Evolutionary conservation across 305 asterid species (phyloP), one percentile per base, ranked within the genome.

Genomic region (Fraxinus nigra): DNA sequence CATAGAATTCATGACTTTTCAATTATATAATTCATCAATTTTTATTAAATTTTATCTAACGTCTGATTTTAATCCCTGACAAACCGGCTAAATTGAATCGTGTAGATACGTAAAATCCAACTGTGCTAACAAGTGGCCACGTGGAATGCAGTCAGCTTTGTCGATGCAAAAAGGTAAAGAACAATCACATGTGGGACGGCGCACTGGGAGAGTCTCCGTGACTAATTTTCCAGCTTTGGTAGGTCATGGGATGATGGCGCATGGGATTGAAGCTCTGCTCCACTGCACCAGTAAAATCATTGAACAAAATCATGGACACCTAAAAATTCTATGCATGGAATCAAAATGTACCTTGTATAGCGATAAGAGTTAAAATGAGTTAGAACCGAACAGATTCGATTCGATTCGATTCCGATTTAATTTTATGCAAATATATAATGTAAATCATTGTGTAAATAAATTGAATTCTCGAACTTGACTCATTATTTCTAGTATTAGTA

Each of bases 151-250:
- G 8, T 10, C 5, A 67, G 7, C 0, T 5, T 7, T 13, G 35
- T 67, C 37, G 74, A 35, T 28, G 16, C 28, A 1, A 59, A 63
- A 63, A 63, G 72, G 72, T 0, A 0, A 22, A 7, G 35, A 86
- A 81, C 88, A 82, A 38, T 85, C 79, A 77, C 88, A 81, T 77
- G 87, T 83, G 89, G 91, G 91, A 81, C 88, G 91, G 91, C 75
- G 88, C 91, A 78, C 78, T 9, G 9, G 56, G 86, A 88, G 35
- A 82, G 78, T 67, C 73, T 67, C 37, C 37, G 35, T 28, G 74
- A 65, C 9, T 3, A 65, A n/a, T 18, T 18, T 56, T 56, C 67
- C 67, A 18, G 28, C 67, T 24, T 9, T 24, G 5, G 72, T 63
- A 2, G 16, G 72, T 3, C 35, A 10, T 63, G 34, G 8, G 72